A percentile compares a stretch with the other conserved stretches of the same genome.
phyloP scores from a whole-genome alignment of 2,329 filamentous ascomycete genomes.

The Pseudogymnoascus sp. region DNA sequence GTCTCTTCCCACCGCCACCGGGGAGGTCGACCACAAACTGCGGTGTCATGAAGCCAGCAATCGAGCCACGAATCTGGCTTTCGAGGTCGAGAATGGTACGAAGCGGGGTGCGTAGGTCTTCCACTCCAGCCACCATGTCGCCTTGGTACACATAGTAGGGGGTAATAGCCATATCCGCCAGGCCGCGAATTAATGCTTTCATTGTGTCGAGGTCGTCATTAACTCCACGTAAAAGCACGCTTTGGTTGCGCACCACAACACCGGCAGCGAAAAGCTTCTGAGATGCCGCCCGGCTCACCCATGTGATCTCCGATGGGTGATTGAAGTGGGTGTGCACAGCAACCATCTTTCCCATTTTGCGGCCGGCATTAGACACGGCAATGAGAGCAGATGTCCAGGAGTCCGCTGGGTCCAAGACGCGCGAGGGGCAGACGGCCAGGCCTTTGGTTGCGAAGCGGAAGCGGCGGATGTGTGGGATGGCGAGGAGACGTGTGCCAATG shows the following conservation, averaged over 20 bases:
- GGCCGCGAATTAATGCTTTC: slow-evolving; percentile 41
- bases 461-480: slow-evolving; percentile 48
- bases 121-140: slow-evolving; percentile 51
- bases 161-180: slow-evolving; percentile 46
- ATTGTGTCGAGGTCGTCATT: slow-evolving; percentile 49
- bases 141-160: slow-evolving; percentile 60
- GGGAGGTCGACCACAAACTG: slow-evolving; percentile 56
- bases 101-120: slow-evolving; percentile 55
- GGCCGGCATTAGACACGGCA: slow-evolving; percentile 41
- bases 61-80: slow-evolving; percentile 46
- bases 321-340: slow-evolving; percentile 60
- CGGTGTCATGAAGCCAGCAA: slow-evolving; percentile 55
- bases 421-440: slow-evolving; percentile 47
- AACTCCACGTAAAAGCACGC: slow-evolving; percentile 48
- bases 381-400: slow-evolving; percentile 46
- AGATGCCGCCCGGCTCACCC: slow-evolving; percentile 46
- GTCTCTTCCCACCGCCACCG: slow-evolving; percentile 53
- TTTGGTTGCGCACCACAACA: slow-evolving; percentile 51
- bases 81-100: slow-evolving; percentile 50
- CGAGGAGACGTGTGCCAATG: slow-evolving; percentile 47
- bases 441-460: slow-evolving; percentile 56
- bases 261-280: slow-evolving; percentile 41
- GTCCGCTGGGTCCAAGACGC: slow-evolving; percentile 44
- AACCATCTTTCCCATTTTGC: slow-evolving; percentile 46
- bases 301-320: slow-evolving; percentile 52